A percentile compares a stretch with the other conserved stretches of the same genome.
These are phyloP conservation scores for Galerina marginata DNA, from an alignment of 768 basidiomycete genomes.

Conservation along the genomic window DNA sequence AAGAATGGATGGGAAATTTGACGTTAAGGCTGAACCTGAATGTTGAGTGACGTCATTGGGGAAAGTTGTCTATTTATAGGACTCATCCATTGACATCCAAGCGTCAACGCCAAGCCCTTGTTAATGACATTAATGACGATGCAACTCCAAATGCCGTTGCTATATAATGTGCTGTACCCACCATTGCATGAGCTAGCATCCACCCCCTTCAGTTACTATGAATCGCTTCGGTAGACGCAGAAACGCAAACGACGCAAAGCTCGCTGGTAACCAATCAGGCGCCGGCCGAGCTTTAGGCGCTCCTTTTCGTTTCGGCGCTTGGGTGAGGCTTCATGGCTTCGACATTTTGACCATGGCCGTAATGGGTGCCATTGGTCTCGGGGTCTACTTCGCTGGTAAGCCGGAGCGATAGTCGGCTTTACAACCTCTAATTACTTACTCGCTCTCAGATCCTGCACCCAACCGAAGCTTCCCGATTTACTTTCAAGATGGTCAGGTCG, in stretches of 20 bases:
- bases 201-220: constrained; percentile 10
- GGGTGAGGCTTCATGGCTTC: constrained; percentile 53
- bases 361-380: constrained; percentile 60
- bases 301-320: constrained; percentile 40
- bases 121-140: constrained; percentile 16
- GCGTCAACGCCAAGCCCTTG: constrained; percentile 6
- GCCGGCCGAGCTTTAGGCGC: constrained; percentile 14
- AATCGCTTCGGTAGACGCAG: constrained; percentile 22
- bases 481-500: constrained; percentile 51
- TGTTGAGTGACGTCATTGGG: not conserved
- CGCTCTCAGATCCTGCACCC: constrained; percentile 45
- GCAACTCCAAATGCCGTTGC: constrained; percentile 9
- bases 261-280: constrained; percentile 13
- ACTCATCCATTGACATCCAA: not conserved
- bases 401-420: not conserved
- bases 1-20: too few relatives aligned
- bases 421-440: not conserved
- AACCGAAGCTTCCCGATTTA: constrained; percentile 49
- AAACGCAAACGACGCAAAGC: constrained; percentile 12
- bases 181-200: not conserved
- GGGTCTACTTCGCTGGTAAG: constrained; percentile 55
- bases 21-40: too few relatives aligned
- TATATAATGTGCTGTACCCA: constrained; percentile 11
- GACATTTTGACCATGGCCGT: constrained; percentile 61
- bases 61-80: constrained; percentile 7